phyloP scores from a whole-genome alignment of 2,329 filamentous ascomycete species.

The Chrysoporthe austroafricana region DNA sequence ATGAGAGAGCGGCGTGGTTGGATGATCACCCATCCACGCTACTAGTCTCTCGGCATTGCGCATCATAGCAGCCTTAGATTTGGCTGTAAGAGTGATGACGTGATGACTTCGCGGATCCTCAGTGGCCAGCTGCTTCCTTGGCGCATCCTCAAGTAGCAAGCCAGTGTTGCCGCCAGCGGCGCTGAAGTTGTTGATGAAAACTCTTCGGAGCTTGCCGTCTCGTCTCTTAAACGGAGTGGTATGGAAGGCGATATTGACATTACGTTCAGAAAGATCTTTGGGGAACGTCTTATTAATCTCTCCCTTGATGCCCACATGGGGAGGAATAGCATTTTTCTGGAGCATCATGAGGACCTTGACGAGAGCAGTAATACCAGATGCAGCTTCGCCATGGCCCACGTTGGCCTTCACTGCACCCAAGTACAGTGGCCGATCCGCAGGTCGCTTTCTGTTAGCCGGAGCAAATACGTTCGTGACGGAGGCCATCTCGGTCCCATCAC shows the following conservation, averaged over 20 bases:
- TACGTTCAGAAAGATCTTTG: conserved; percentile 58
- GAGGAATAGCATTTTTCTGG: conserved; percentile 64
- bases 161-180: conserved; percentile 75
- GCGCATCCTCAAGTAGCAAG: conserved; percentile 66
- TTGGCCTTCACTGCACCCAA: conserved; percentile 69
- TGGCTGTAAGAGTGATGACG: conserved; percentile 62
- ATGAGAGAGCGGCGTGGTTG: conserved; percentile 57
- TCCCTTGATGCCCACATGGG: conserved; percentile 69
- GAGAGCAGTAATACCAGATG: conserved; percentile 64
- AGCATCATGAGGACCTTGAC: conserved; percentile 70
- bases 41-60: conserved; percentile 61
- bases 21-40: conserved; percentile 55
- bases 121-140: conserved; percentile 38
- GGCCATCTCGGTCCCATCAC: conserved; percentile 80
- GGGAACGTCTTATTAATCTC: conserved; percentile 65
- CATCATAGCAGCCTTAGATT: conserved; percentile 59
- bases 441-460: conserved; percentile 49
- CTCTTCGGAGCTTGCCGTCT: conserved; percentile 50
- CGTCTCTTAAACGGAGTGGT: conserved; percentile 54
- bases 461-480: conserved; percentile 67
- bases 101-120: conserved; percentile 60
- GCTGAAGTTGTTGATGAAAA: conserved; percentile 71
- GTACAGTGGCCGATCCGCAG: conserved; percentile 57
- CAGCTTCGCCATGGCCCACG: conserved; percentile 65
- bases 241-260: conserved; percentile 62